Evolutionary conservation across 805 yeast genomes (phyloP).

Genomic region (Yamadazyma insecticola): DNA sequence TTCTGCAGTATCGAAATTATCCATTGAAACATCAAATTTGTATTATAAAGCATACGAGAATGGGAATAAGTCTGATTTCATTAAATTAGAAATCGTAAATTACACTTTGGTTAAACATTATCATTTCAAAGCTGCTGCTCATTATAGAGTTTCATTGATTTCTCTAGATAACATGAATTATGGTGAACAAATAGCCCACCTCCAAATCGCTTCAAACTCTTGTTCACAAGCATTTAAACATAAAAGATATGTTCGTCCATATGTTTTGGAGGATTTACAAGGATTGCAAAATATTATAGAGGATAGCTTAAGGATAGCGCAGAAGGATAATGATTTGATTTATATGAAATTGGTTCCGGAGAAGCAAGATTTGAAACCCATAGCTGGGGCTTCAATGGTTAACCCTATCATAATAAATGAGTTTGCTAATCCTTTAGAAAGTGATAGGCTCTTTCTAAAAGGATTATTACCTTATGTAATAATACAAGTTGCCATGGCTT

Average conservation of each 20-base stretch:
- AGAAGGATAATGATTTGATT: constrained; percentile 77
- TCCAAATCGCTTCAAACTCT: constrained; percentile 39
- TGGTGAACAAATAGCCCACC: constrained; percentile 68
- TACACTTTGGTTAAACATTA: constrained; percentile 53
- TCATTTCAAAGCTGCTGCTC: constrained; percentile 72
- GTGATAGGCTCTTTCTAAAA: constrained; percentile 38
- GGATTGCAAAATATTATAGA: constrained; percentile 45
- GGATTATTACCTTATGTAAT: constrained; percentile 63
- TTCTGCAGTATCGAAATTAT: constrained; percentile 57
- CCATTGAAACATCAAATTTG: constrained; percentile 56
- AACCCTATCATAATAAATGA: constrained; percentile 26
- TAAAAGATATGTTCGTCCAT: constrained; percentile 36
- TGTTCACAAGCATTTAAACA: constrained; percentile 34
- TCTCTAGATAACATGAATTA: constrained; percentile 47
- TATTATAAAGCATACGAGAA: constrained; percentile 43
- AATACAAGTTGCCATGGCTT: constrained; percentile 63
- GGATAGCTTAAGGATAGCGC: constrained; percentile 48
- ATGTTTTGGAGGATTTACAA: constrained; percentile 47
- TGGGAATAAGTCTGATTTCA: constrained; percentile 40
- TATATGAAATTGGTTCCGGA: constrained; percentile 64
- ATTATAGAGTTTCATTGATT: constrained; percentile 54
- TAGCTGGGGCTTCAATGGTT: constrained; percentile 54
- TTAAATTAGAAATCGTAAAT: constrained; percentile 59
- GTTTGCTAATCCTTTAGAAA: constrained; percentile 22
- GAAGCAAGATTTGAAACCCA: constrained; percentile 30